These are phyloP conservation scores for Cladosporium austrohemisphaericum DNA, from an alignment of 2,329 filamentous ascomycete species.

Conservation along the genomic window DNA sequence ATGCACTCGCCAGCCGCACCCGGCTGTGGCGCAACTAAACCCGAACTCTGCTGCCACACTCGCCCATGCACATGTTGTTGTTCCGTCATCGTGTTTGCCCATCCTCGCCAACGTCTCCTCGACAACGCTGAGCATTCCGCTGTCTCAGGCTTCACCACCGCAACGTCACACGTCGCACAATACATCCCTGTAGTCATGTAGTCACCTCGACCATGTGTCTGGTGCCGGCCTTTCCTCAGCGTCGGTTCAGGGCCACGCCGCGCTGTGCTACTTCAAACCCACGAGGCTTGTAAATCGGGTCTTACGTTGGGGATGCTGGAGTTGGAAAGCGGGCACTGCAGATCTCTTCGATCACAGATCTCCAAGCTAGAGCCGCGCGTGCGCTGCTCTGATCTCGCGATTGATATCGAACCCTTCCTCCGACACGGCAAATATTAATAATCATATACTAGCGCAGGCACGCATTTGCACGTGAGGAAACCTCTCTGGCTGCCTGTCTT, in stretches of 20 bases:
- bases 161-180: conserved; percentile 10
- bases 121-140: conserved; percentile 9
- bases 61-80: background rate
- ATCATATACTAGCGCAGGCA: too few species aligned
- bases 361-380: background rate
- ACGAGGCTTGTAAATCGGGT: conserved; percentile 4
- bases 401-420: too few species aligned
- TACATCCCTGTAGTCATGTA: background rate
- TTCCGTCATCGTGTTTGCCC: background rate
- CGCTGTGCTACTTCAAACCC: conserved; percentile 1
- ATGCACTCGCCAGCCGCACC: background rate
- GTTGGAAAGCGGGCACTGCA: too few species aligned
- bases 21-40: too few species aligned
- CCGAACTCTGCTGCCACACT: too few species aligned
- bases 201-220: background rate
- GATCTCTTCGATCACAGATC: background rate
- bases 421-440: too few species aligned
- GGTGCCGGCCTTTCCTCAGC: background rate
- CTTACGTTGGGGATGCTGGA: too few species aligned
- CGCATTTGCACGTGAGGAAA: too few species aligned
- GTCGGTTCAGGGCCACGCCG: background rate
- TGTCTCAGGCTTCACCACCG: background rate
- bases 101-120: background rate
- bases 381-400: background rate
- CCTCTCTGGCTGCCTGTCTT: too few species aligned